Conservation (phyloP, 495 filamentous ascomycete species). For the Xylaria longipes region DNA sequence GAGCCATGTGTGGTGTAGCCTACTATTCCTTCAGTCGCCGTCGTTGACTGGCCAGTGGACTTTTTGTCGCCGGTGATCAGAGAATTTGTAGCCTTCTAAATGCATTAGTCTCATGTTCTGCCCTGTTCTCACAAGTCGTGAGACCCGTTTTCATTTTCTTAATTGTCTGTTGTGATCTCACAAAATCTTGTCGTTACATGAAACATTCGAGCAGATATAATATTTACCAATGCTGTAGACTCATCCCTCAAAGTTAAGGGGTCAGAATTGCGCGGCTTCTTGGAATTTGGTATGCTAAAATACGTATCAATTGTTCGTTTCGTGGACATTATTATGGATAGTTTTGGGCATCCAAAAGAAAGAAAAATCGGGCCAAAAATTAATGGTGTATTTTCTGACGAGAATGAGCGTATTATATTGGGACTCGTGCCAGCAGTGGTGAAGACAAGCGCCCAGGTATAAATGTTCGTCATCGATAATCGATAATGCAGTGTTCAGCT, state of each 20-base stretch:
- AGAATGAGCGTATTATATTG: not conserved
- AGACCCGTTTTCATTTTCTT: too few species aligned
- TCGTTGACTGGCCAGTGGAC: too few species aligned
- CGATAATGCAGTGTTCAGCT: not conserved
- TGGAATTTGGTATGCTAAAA: slow-evolving; percentile 49
- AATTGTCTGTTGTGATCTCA: too few species aligned
- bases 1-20: slow-evolving; percentile 54
- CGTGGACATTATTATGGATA: slow-evolving; percentile 34
- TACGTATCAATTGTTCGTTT: slow-evolving; percentile 60
- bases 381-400: not conserved
- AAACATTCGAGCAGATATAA: not conserved
- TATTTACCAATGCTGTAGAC: not conserved
- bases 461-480: not conserved
- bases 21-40: not conserved
- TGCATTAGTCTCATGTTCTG: slow-evolving; percentile 8
- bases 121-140: too few species aligned
- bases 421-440: not conserved
- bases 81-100: not conserved
- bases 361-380: not conserved
- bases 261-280: slow-evolving; percentile 40
- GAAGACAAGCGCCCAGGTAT: not conserved
- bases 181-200: not conserved
- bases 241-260: slow-evolving; percentile 17
- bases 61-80: not conserved
- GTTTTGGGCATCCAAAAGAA: not conserved